Base-by-base conservation (phyloP, 805 yeast genomes). In the Starmerella sirachaensis region DNA sequence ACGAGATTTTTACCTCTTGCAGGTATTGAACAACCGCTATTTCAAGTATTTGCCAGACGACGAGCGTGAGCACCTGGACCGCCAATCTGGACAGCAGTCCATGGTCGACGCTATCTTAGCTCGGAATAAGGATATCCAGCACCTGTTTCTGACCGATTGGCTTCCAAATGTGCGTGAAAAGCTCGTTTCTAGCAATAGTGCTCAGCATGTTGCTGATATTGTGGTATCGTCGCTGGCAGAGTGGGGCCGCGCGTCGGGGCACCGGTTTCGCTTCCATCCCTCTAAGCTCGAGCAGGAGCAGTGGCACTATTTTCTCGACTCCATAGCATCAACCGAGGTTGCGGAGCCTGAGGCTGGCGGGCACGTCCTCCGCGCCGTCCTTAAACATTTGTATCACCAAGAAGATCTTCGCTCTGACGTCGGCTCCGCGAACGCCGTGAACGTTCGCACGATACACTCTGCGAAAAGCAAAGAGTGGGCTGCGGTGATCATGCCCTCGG, bases 391-490 rank as follows among this genome's bases (percentile, higher is more conserved):
- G 13, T 38, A 33, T 9, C 12, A 25, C 2, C 12, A 22, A 7
- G 33, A 29, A 9, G 26, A 14, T 27, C 16, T n/a, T 2, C 14
- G 12, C 5, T 27, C 28, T 6, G 33, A 32, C n/a, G 13, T 5
- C 9, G 14, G 6, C 13, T 9, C 24, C 5, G 17, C 12, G 4
- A n/a, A 36, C 32, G 8, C 20, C 14, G 47, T 47, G 22, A 13
- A 18, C 8, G 36, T 47, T 8, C 24, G 28, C 14, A 47, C 51
- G 3, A 36, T 42, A 7, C 51, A 47, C 26, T 33, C 41, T 4
- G 47, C 51, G 6, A 47, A 47, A 16, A 46, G 51, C 37, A 28
- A 32, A 4, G 47, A 47, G 26, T 47, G 48, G 48, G 47, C 45
- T 16, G 41, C 34, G 2, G 51, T 47, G 12, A 20, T 47, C 19